These are phyloP conservation scores for Psilocybe tampanensis DNA, from an alignment of 768 basidiomycete genomes.

Conservation along the genomic window DNA sequence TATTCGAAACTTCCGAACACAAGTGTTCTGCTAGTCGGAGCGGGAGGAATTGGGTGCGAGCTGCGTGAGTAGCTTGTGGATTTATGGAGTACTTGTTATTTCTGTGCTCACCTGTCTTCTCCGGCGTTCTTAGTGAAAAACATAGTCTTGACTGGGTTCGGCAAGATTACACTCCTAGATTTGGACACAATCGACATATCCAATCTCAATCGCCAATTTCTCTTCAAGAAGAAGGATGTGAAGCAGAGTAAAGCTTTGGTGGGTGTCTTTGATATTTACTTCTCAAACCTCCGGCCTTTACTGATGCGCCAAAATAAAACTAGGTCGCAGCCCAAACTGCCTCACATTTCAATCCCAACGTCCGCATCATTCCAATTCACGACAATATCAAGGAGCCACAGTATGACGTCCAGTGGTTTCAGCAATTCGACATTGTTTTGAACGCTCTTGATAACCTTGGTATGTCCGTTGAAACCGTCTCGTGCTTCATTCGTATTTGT, in stretches of 20 bases:
- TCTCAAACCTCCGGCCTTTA: neutral
- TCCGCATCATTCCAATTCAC: slow-evolving; percentile 85
- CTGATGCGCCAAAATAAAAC: neutral
- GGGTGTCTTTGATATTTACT: slow-evolving; percentile 19
- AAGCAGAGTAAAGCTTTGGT: slow-evolving; percentile 96
- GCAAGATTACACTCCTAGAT: slow-evolving; percentile 90
- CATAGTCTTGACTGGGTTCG: slow-evolving; percentile 90
- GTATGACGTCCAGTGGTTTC: slow-evolving; percentile 91
- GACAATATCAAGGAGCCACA: slow-evolving; percentile 94
- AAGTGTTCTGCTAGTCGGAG: slow-evolving; percentile 87
- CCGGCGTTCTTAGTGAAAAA: slow-evolving; percentile 78
- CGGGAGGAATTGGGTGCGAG: slow-evolving; percentile 98
- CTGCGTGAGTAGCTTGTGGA: slow-evolving; percentile 56
- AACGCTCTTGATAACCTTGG: slow-evolving; percentile 97
- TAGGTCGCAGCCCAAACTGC: slow-evolving; percentile 87
- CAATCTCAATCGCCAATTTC: slow-evolving; percentile 95
- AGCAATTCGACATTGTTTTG: slow-evolving; percentile 87
- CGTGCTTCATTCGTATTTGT: neutral
- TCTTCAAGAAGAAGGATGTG: slow-evolving; percentile 96
- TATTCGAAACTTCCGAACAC: slow-evolving; percentile 60
- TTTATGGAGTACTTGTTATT: neutral
- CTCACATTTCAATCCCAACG: slow-evolving; percentile 83
- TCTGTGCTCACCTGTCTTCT: neutral
- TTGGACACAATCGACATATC: slow-evolving; percentile 98
- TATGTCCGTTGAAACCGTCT: slow-evolving; percentile 36